Evolutionary conservation across 208 protist species (phyloP), one percentile per base, ranked within the genome.

Genomic region (Trypanosomatidae sp.): DNA sequence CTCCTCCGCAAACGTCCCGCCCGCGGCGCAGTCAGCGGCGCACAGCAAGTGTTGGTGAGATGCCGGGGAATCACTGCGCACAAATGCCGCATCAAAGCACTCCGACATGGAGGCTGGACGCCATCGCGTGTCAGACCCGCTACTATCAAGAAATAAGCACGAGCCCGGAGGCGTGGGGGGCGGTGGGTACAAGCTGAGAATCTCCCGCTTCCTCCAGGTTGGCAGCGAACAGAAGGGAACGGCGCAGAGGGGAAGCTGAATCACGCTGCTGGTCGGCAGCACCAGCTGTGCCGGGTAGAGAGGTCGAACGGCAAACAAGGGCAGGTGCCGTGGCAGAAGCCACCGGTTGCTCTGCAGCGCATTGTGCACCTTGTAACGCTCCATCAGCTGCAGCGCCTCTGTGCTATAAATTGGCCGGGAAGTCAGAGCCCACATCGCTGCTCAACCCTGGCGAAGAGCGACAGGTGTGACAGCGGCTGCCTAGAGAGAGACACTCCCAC

Each of bases 401-500:
- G 22, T 10, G 65, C 69, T 77, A 2, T 62, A 25, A 66, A 90
- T 84, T 2, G 73, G 72, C 10, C 62, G 66, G 2, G 65, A 73
- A 10, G 71, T 80, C 22, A 90, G 55, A 1, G 85, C 85, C 83
- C 82, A 90, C 85, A 87, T 85, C 22, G 39, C 60, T 25, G 41
- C 44, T 53, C 10, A 13, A 22, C 7, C 41, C 10, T 12, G 25
- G 12, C 39, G 22, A 64, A 66, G 33, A 1, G 17, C 6, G 56
- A 59, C 52, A 10, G 36, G 55, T 6, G 60, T 9, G 39, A 4
- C 41, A 41, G 13, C 15, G 28, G 9, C 17, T 25, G 19, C 39
- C 1, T 22, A 30, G 2, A 47, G 28, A 5, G 1, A 43, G 13
- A 47, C 5, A 46, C 15, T 15, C 33, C 28, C 39, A 25, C 17